Conservation (phyloP, 108 stramenopile species). For the Skeletonema potamos region DNA sequence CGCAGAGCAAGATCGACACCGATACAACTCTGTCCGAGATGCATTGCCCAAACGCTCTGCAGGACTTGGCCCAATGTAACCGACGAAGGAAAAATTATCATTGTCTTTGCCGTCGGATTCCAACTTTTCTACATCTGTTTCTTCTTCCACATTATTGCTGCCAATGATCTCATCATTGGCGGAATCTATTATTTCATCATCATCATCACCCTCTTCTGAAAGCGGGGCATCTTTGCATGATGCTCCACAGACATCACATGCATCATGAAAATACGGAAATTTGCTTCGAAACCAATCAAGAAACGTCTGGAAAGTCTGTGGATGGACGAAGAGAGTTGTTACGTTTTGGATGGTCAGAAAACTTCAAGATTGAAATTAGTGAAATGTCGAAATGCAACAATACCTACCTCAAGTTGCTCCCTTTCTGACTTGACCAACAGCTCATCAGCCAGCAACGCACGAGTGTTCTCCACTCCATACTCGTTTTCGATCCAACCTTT, state of each 20-base stretch:
- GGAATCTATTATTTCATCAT: not conserved
- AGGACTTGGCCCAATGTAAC: constrained; percentile 53
- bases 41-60: constrained; percentile 48
- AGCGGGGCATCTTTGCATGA: constrained; percentile 50
- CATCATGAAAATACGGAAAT: constrained; percentile 69
- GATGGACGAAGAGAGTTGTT: no score
- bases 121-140: not conserved
- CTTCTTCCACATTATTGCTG: constrained; percentile 4
- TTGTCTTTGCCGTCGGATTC: constrained; percentile 13
- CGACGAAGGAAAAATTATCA: constrained; percentile 48
- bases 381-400: no score
- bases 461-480: constrained; percentile 47
- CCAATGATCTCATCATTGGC: not conserved
- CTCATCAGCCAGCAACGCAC: constrained; percentile 20
- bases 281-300: constrained; percentile 58
- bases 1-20: constrained; percentile 50
- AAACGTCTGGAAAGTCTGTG: constrained; percentile 46
- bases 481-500: constrained; percentile 50
- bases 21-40: constrained; percentile 59
- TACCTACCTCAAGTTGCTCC: constrained; percentile 41
- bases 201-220: not conserved
- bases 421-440: constrained; percentile 24
- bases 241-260: constrained; percentile 55
- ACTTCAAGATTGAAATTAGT: no score
- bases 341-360: no score